Percentiles rank a stretch among this genome's conserved stretches.
Evolutionary conservation across 768 basidiomycete genomes (phyloP).

Genomic region (Gloeopeniophorella convolvens): DNA sequence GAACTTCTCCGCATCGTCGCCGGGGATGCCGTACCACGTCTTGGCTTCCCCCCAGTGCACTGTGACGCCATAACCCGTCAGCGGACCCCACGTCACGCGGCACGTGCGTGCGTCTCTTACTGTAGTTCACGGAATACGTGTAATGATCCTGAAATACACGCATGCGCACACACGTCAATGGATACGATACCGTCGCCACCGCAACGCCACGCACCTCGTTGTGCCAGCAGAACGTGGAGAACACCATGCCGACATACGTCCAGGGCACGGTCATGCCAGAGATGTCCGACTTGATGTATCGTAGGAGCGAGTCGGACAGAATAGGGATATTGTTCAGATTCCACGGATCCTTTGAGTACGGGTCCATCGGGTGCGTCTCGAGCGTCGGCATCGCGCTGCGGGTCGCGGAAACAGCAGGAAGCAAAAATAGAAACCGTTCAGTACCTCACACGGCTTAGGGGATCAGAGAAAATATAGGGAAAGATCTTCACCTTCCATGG

Average conservation of each 20-base stretch:
- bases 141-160: slow-evolving; percentile 95
- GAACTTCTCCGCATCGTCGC: slow-evolving; percentile 91
- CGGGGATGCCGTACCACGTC: slow-evolving; percentile 99
- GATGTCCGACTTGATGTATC: slow-evolving; percentile 97
- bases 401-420: slow-evolving; percentile 4
- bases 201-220: slow-evolving; percentile 60
- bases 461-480: slow-evolving; percentile 21
- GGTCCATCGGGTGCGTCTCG: slow-evolving; percentile 85
- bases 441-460: not conserved
- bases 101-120: slow-evolving; percentile 38
- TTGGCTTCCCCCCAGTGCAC: slow-evolving; percentile 99
- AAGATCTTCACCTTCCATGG: slow-evolving; percentile 75
- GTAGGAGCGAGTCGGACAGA: slow-evolving; percentile 82
- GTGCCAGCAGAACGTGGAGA: slow-evolving; percentile 99
- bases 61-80: slow-evolving; percentile 27
- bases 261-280: slow-evolving; percentile 99
- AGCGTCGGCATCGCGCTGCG: slow-evolving; percentile 89
- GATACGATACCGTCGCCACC: not conserved
- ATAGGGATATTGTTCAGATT: slow-evolving; percentile 98
- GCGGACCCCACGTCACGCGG: not conserved
- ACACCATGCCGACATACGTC: slow-evolving; percentile 99
- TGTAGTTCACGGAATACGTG: slow-evolving; percentile 92
- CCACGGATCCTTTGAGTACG: slow-evolving; percentile 90
- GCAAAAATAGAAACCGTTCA: slow-evolving; percentile 2
- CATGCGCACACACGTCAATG: not conserved